phyloP scores from a whole-genome alignment of 1,284 basidiomycete genomes.

The Malassezia equina region DNA sequence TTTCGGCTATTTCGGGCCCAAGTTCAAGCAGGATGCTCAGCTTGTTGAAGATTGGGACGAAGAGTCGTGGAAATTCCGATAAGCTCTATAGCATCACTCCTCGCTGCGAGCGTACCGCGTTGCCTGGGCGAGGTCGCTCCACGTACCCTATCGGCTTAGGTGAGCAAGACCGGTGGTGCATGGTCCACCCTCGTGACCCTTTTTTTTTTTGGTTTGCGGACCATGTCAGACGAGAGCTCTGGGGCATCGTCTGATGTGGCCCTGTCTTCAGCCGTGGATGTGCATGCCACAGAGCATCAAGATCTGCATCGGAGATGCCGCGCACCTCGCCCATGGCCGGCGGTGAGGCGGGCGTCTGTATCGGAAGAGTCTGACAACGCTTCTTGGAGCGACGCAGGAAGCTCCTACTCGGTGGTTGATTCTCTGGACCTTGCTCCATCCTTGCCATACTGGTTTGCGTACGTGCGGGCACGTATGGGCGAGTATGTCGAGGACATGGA shows the following conservation, averaged over 20 bases:
- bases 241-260: background rate
- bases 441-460: slow-evolving; percentile 14
- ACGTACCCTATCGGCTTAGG: background rate
- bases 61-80: slow-evolving; percentile 10
- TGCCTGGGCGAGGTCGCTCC: too few species aligned
- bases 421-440: slow-evolving; percentile 11
- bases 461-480: slow-evolving; percentile 2
- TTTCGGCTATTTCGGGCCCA: slow-evolving; percentile 35
- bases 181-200: background rate
- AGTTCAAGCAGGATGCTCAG: slow-evolving; percentile 7
- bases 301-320: background rate
- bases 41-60: slow-evolving; percentile 16
- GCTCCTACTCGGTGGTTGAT: slow-evolving; percentile 8
- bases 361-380: background rate
- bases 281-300: background rate
- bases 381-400: slow-evolving; percentile 1
- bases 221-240: background rate
- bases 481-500: slow-evolving; percentile 11
- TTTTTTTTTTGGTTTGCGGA: background rate
- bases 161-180: background rate
- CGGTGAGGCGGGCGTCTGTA: background rate
- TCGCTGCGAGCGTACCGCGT: background rate
- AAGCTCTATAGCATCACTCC: background rate
- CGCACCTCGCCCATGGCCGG: background rate
- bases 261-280: background rate